These are phyloP conservation scores for Pyrenophora tritici-repentis DNA, from an alignment of 2,329 filamentous ascomycete species.

Conservation along the genomic window DNA sequence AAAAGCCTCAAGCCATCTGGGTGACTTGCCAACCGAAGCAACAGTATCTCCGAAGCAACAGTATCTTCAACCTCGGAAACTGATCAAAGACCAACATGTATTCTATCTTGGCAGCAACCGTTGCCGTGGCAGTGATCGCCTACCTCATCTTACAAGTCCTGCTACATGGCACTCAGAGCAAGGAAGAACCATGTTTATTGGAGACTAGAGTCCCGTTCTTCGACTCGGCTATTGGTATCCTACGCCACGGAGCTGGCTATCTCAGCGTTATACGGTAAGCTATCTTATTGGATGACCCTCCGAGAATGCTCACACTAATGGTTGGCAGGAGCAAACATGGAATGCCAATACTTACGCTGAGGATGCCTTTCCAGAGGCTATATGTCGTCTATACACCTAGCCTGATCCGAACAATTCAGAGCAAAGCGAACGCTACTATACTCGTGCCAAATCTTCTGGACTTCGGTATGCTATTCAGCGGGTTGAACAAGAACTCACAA, in stretches of 20 bases:
- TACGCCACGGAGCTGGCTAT: slow-evolving; percentile 20
- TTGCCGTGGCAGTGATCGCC: background rate
- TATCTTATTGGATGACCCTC: background rate
- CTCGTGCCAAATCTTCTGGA: slow-evolving; percentile 48
- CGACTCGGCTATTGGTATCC: slow-evolving; percentile 20
- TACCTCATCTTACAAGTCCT: slow-evolving; percentile 9
- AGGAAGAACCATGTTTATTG: slow-evolving; percentile 20
- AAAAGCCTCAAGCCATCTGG: background rate
- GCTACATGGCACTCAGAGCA: slow-evolving; percentile 19
- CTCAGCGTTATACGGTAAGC: slow-evolving; percentile 17
- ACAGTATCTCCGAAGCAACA: background rate
- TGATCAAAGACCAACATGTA: slow-evolving; percentile 3
- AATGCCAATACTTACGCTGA: slow-evolving; percentile 50
- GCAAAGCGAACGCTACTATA: slow-evolving; percentile 43
- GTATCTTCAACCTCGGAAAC: too few relatives aligned
- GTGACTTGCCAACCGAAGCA: background rate
- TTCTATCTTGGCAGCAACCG: background rate
- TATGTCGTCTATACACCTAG: slow-evolving; percentile 50
- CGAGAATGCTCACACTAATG: too few relatives aligned
- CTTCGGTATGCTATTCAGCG: slow-evolving; percentile 39
- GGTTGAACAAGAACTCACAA: slow-evolving; percentile 26
- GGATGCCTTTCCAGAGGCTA: slow-evolving; percentile 50
- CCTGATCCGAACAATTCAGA: slow-evolving; percentile 49
- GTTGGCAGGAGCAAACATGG: background rate
- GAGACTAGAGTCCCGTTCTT: slow-evolving; percentile 23